Percentiles rank a stretch among this genome's conserved stretches.
These are phyloP conservation scores for Cryphonectria radicalis DNA, from an alignment of 2,329 filamentous ascomycete genomes.

Conservation along the genomic window DNA sequence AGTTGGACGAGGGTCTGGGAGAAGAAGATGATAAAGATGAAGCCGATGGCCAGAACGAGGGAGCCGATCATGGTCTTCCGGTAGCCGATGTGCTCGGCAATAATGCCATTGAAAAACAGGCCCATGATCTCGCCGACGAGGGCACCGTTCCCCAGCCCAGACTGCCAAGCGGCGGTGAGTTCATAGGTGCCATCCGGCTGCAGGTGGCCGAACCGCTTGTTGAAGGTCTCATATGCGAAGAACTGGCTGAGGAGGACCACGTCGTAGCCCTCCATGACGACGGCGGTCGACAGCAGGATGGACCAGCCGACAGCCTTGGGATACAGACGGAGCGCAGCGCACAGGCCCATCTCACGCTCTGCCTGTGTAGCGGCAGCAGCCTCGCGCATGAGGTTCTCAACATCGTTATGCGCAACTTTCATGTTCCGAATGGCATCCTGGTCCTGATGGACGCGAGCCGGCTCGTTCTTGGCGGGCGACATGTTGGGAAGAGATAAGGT, in stretches of 20 bases:
- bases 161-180: conserved; percentile 48
- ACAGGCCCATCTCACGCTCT: conserved; percentile 61
- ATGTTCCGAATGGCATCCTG: background rate
- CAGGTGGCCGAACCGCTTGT: conserved; percentile 36
- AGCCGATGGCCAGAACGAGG: conserved; percentile 35
- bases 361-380: conserved; percentile 47
- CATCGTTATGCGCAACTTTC: background rate
- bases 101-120: conserved; percentile 44
- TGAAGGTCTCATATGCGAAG: conserved; percentile 38
- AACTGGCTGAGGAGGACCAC: conserved; percentile 41
- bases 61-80: conserved; percentile 42
- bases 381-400: background rate
- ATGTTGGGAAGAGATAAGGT: background rate
- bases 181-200: conserved; percentile 40
- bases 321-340: conserved; percentile 61
- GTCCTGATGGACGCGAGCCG: background rate
- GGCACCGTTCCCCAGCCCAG: conserved; percentile 30
- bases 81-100: conserved; percentile 43
- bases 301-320: conserved; percentile 39
- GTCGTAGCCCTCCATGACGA: conserved; percentile 37
- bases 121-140: conserved; percentile 47
- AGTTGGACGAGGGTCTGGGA: conserved; percentile 37
- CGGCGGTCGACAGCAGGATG: conserved; percentile 28
- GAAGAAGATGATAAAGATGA: conserved; percentile 46
- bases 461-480: background rate